A percentile compares a stretch with the other conserved stretches of the same genome.
These are phyloP conservation scores for Spatholobus suberectus DNA, from an alignment of 306 rosid genomes.

Conservation along the genomic window DNA sequence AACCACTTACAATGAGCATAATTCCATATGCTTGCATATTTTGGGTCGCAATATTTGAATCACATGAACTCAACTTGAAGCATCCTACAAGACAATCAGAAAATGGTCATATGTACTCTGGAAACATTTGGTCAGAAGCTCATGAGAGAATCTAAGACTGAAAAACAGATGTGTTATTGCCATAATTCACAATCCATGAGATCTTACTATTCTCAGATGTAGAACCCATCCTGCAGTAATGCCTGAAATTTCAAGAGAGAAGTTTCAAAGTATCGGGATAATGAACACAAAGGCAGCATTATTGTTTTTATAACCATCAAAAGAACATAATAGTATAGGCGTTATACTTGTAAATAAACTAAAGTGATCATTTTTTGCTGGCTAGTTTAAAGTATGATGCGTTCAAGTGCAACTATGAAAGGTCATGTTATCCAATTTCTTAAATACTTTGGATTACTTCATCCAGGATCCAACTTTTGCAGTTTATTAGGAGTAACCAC, in stretches of 20 bases:
- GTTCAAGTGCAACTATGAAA: background rate
- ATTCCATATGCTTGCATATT: constrained; percentile 71
- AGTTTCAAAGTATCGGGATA: constrained; percentile 18
- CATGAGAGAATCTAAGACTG: background rate
- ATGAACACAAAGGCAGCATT: background rate
- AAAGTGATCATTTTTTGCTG: background rate
- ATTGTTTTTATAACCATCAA: background rate
- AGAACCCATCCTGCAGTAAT: constrained; percentile 87
- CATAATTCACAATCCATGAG: background rate
- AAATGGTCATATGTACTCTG: constrained; percentile 34
- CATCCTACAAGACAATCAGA: constrained; percentile 60
- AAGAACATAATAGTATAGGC: background rate
- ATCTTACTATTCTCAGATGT: constrained; percentile 66
- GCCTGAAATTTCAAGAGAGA: constrained; percentile 56
- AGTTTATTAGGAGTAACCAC: constrained; percentile 25
- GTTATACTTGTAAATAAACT: background rate
- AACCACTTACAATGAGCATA: constrained; percentile 71
- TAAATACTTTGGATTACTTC: background rate
- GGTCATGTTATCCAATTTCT: constrained; percentile 9
- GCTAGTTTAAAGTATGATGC: background rate
- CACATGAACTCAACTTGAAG: constrained; percentile 72
- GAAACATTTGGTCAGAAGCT: background rate
- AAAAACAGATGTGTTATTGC: background rate
- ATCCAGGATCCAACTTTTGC: background rate
- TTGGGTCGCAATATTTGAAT: constrained; percentile 64